These are phyloP conservation scores for Polyporus tsugae DNA, from an alignment of 1,284 basidiomycete genomes.

Conservation along the genomic window DNA sequence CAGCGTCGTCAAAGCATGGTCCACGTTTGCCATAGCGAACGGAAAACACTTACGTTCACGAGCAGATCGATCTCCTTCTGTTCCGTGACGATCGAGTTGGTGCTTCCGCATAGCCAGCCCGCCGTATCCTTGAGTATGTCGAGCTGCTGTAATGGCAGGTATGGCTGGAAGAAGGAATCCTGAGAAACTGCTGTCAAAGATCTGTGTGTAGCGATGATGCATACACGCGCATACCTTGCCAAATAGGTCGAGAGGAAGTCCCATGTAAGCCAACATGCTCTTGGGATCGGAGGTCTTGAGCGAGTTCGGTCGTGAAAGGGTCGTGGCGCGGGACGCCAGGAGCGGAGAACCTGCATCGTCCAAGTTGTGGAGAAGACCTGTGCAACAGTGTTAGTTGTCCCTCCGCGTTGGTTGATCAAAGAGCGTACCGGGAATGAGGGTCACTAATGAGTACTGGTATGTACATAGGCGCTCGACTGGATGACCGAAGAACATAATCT, in stretches of 20 bases:
- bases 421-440: constrained; percentile 75
- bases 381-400: not conserved
- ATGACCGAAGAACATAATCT: constrained; percentile 98
- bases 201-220: too few relatives aligned
- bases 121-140: constrained; percentile 85
- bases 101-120: constrained; percentile 92
- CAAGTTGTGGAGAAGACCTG: constrained; percentile 86
- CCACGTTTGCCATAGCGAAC: not conserved
- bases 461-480: constrained; percentile 97
- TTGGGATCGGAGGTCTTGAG: constrained; percentile 90
- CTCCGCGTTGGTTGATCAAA: not conserved
- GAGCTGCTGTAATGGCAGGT: constrained; percentile 94
- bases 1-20: not conserved
- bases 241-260: constrained; percentile 89
- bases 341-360: constrained; percentile 94
- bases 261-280: constrained; percentile 92
- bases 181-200: constrained; percentile 38
- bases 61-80: constrained; percentile 93
- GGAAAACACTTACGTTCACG: constrained; percentile 74
- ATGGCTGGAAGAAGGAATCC: constrained; percentile 98
- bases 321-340: constrained; percentile 75
- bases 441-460: constrained; percentile 95
- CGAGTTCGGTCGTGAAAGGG: constrained; percentile 78
- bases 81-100: constrained; percentile 95
- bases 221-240: constrained; percentile 62